Conservation (phyloP, 441 rosid genomes). For the Metrosideros polymorpha region DNA sequence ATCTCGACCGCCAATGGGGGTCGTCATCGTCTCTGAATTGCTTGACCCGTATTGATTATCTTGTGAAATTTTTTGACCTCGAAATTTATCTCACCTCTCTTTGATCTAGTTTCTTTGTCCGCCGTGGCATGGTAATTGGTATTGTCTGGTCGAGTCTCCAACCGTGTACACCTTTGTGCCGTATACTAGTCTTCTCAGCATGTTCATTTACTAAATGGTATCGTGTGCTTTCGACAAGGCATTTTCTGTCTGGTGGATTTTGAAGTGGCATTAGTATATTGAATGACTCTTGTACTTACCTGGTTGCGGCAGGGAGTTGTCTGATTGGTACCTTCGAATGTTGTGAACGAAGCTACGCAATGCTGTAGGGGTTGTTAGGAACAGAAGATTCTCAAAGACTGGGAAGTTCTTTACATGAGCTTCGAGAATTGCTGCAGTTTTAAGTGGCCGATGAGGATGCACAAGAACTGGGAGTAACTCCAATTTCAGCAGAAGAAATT, state of each 20-base stretch:
- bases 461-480: neutral
- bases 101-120: neutral
- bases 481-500: neutral
- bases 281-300: neutral
- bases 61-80: neutral
- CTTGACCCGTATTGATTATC: neutral
- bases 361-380: neutral
- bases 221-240: neutral
- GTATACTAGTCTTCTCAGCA: neutral
- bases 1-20: accelerated
- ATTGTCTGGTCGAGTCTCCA: neutral
- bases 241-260: neutral
- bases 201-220: neutral
- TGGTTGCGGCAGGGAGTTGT: too few species aligned
- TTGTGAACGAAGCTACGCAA: neutral
- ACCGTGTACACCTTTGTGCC: accelerated
- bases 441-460: neutral
- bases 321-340: neutral
- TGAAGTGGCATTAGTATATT: neutral
- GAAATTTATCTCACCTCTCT: neutral
- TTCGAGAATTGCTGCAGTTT: neutral
- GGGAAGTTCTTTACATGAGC: neutral
- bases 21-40: neutral
- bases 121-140: neutral
- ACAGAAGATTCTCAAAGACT: neutral